Base-by-base conservation (phyloP, 495 filamentous ascomycete genomes). In the Penicillium subrubescens region DNA sequence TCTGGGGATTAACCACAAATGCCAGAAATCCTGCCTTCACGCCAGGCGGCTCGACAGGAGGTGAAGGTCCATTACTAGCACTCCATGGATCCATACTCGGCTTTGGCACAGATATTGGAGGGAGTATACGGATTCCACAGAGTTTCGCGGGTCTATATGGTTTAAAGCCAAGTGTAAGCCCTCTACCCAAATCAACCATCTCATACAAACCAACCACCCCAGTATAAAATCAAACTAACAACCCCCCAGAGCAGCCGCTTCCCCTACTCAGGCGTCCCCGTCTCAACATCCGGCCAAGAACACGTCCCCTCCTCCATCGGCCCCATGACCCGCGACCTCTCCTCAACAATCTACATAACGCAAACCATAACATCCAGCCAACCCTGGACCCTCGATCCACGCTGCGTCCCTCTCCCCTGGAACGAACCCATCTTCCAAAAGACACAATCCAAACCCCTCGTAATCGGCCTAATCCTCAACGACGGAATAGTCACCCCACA, bases 91-190 rank as follows among this genome's bases (percentile, higher is more conserved):
- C 81, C n/a, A 73, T 85, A 14, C 66, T 92, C 6, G 89, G 90
- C 0, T 84, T 90, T 39, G 89, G 88, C 1, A 89, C 87, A 2
- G 84, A 88, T 37, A 83, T 85, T 35, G 89, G 89, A 2, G 89
- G 89, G 0, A 86, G 83, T 35, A 73, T 89, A 11, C 69, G 87
- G 21, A 86, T 88, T 25, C 87, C 87, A 1, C 80, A 82, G 14
- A 77, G 80, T 34, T 81, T 82, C 52, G 79, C 80, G 39, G 84
- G 86, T 7, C 60, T 86, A 5, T 87, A 84, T 60, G 79, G 82
- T 0, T 74, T 89, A 54, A 89, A 88, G 63, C 87, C 87, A 5
- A 82, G 78, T 7, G 78, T 79, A 33, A 75, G 82, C 74, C 62
- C 8, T 17, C 52, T 17, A 8, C 15, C 15, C 6, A 39, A 31